Evolutionary conservation across 257 asterid genomes (phyloP), one percentile per base, ranked within the genome.

Genomic region (Nyctanthes arbortristis): DNA sequence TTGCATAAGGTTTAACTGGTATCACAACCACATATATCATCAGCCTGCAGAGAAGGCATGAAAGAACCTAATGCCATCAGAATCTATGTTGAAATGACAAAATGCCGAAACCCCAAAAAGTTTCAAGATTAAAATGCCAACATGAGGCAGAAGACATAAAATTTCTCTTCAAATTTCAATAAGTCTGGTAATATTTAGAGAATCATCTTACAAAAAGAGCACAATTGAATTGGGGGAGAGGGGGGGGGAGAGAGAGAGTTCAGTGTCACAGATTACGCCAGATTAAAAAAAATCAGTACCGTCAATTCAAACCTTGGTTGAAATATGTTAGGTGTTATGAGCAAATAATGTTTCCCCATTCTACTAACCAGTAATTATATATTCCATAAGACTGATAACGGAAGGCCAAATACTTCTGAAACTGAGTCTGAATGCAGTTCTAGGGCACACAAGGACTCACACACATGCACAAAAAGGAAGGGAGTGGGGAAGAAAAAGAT

Each of bases 101-200:
- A 34, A 64, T 43, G 68, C 64, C 72, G 63, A 34, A 57, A 63
- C 58, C 52, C 54, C n/a, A 45, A 74, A 55, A 56, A 27, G 16
- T 61, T 61, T 62, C 37, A 7, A 39, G 43, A 35, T 20, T 63
- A 39, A 45, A 59, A 64, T 34, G 27, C 36, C 64, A 70, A 69
- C 62, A 47, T 30, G 62, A 29, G 29, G 13, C 33, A 64, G 59
- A 65, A 56, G 35, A 40, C 65, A 31, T 18, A 52, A 55, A 52
- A 67, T 30, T 54, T 60, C 49, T 61, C 74, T 39, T 56, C 35
- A 35, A 61, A 54, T 37, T 75, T 34, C 69, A 47, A 24, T 12
- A 68, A 67, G 58, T 66, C 11, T 31, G 47, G 52, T 40, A 74
- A 35, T 22, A 60, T 29, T 62, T 67, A 29, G 56, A 72, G 24